A percentile compares a stretch with the other conserved stretches of the same genome.
Conservation (phyloP, 148 eudicot species). For the Rhododendron griersonianum region DNA sequence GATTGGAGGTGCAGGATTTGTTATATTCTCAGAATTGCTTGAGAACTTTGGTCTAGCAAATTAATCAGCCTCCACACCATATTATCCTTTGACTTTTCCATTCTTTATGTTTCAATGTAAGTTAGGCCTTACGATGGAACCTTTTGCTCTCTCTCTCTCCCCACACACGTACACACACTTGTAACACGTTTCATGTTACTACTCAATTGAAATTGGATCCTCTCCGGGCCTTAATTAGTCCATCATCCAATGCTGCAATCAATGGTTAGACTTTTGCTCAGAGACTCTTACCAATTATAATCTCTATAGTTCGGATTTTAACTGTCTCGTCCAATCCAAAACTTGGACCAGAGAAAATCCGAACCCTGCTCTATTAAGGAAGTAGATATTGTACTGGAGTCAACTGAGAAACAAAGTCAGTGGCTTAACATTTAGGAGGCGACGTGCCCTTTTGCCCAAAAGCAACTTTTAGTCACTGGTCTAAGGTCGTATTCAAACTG, state of each 20-base stretch:
- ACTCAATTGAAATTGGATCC: no score
- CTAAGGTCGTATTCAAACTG: background rate
- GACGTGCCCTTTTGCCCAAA: background rate
- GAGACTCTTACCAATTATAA: background rate
- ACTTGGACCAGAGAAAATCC: background rate
- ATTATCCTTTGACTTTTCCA: background rate
- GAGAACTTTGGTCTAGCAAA: constrained; percentile 40
- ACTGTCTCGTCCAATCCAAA: background rate
- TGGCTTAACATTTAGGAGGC: background rate
- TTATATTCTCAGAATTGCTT: constrained; percentile 59
- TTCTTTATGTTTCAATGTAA: background rate
- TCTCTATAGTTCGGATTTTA: background rate
- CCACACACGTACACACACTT: background rate
- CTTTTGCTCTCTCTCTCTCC: background rate
- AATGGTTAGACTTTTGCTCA: background rate
- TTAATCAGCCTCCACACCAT: background rate
- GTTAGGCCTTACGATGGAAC: background rate
- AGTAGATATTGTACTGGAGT: no score
- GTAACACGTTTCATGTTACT: no score
- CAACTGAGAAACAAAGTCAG: no score
- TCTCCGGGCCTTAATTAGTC: no score
- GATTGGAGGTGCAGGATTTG: constrained; percentile 55
- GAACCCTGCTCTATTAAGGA: background rate
- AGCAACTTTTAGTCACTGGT: background rate
- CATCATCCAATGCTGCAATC: no score